These are phyloP conservation scores for Trichomonas gallinae DNA, from an alignment of 208 protist species.

Conservation along the genomic window DNA sequence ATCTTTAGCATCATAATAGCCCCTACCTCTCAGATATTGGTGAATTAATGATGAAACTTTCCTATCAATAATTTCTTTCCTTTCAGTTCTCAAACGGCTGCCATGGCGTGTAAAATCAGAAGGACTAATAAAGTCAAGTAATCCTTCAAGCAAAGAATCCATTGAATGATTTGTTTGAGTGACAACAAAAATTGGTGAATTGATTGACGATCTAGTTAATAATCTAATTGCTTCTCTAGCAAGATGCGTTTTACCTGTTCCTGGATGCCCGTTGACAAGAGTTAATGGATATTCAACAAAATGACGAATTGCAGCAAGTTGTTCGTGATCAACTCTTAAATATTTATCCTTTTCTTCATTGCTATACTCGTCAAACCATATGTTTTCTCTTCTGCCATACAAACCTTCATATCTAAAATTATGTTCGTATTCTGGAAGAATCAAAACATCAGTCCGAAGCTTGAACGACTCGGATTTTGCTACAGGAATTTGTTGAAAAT, in stretches of 20 bases:
- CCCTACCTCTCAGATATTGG: too few relatives aligned
- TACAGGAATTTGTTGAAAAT: not conserved
- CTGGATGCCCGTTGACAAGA: not conserved
- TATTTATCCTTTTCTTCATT: not conserved
- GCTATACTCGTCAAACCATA: not conserved
- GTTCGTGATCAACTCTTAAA: not conserved
- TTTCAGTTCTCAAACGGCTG: not conserved
- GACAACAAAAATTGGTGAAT: not conserved
- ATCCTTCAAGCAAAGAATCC: not conserved
- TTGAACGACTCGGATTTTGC: too few relatives aligned
- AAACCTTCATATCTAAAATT: not conserved
- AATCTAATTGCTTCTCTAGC: not conserved
- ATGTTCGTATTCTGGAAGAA: not conserved
- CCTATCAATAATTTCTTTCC: not conserved
- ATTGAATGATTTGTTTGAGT: not conserved
- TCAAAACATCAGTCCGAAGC: too few relatives aligned
- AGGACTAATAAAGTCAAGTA: not conserved
- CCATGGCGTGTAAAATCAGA: not conserved
- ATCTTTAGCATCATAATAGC: too few relatives aligned
- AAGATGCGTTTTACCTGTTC: not conserved
- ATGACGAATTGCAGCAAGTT: not conserved
- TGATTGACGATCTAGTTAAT: not conserved
- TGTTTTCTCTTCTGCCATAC: not conserved
- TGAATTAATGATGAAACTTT: too few relatives aligned
- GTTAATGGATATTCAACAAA: not conserved